Evolutionary conservation across 2,329 filamentous ascomycete species (phyloP), one percentile per base, ranked within the genome.

Genomic region (Colletotrichum sidae): DNA sequence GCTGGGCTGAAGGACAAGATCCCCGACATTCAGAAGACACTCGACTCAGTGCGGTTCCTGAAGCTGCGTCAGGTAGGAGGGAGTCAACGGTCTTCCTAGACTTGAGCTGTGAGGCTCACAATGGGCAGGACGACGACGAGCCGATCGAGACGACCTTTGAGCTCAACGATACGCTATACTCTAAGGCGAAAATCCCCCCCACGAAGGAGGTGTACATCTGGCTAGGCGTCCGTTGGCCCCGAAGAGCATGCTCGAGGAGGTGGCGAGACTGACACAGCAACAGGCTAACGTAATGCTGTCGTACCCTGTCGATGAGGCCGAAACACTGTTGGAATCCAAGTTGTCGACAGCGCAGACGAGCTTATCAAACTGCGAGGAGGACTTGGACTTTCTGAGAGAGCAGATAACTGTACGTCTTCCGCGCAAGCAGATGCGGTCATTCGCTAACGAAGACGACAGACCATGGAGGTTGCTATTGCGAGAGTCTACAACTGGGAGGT

Each of bases 401-500:
- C 96, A 99, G 80, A 97, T 99, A 72, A 99, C 96, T 69, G 94
- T 96, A 81, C 71, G 88, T 79, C 2, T 3, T 35, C 10, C 17
- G 12, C 2, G 2, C 1, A 11, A 4, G 25, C 25, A 25, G 25
- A 25, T 25, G n/a, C 15, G 17, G 11, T 8, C 37, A 41, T 55
- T 39, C 50, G 59, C 55, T 58, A 72, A 69, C 67, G 25, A 25
- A 64, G 8, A 62, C 33, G 46, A n/a, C 70, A 96, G 93, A 97
- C 94, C 0, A 90, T 99, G 83, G 96, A 99, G 79, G 96, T 99
- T 39, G 96, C 96, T 4, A 94, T 95, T 45, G 96, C 96, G 25
- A 87, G 96, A 69, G 94, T 99, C n/a, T 98, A 99, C 80, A 99
- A 99, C 79, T 98, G 96, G 95, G 96, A 99, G 74, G 94, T 99